Conservation (phyloP, 2,329 filamentous ascomycete species). For the Pseudopyricularia cyperi region DNA sequence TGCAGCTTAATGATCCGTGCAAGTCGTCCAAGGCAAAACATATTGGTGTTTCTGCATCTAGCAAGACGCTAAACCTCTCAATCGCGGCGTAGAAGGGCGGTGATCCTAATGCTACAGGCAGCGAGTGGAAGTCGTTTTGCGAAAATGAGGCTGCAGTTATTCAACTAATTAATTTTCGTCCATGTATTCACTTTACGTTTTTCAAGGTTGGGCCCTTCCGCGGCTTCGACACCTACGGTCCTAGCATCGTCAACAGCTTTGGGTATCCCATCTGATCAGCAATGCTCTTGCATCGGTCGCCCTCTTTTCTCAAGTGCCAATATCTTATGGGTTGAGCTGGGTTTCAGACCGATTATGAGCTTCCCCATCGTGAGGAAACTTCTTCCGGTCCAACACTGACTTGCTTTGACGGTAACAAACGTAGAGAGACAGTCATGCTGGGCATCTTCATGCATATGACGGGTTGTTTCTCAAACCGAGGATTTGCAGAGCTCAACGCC, state of each 20-base stretch:
- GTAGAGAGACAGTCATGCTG: constrained; percentile 37
- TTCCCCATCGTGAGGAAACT: too few relatives aligned
- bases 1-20: constrained; percentile 28
- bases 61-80: too few relatives aligned
- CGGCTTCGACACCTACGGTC: constrained; percentile 20
- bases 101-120: too few relatives aligned
- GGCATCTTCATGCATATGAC: constrained; percentile 33
- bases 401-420: constrained; percentile 21
- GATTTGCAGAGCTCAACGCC: constrained; percentile 30
- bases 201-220: constrained; percentile 31
- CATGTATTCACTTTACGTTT: constrained; percentile 10
- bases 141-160: constrained; percentile 18
- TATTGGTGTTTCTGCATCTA: constrained; percentile 19
- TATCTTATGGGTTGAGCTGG: constrained; percentile 36
- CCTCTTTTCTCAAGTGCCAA: constrained; percentile 36
- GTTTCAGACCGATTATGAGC: constrained; percentile 38
- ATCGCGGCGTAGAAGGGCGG: too few relatives aligned
- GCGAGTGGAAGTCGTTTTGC: too few relatives aligned
- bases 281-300: constrained; percentile 44
- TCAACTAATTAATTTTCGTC: constrained; percentile 36
- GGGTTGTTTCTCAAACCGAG: constrained; percentile 40
- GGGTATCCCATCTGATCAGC: constrained; percentile 33
- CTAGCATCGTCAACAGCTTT: constrained; percentile 37
- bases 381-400: background rate
- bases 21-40: constrained; percentile 33